These are phyloP conservation scores for Exserohilum turcica DNA, from an alignment of 2,329 filamentous ascomycete genomes.

Conservation along the genomic window DNA sequence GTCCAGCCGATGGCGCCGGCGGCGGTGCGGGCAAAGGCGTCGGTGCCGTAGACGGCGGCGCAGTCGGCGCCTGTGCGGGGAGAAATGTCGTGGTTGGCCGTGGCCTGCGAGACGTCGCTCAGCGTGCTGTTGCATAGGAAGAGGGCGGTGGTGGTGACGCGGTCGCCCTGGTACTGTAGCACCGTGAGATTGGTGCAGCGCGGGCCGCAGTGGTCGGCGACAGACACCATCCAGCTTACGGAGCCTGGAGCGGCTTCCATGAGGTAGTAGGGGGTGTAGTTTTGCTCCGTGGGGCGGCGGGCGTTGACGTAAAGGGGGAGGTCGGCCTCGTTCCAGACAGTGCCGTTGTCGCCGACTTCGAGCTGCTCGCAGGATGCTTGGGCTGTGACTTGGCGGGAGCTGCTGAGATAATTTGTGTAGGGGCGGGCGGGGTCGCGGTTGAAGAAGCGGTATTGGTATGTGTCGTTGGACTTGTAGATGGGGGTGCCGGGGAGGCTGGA, in stretches of 20 bases:
- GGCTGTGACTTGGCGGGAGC: constrained; percentile 28
- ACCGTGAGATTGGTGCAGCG: constrained; percentile 46
- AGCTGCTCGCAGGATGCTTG: constrained; percentile 31
- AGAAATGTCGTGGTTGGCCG: constrained; percentile 28
- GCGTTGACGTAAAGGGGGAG: constrained; percentile 21
- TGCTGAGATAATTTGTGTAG: constrained; percentile 37
- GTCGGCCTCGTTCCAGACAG: neutral
- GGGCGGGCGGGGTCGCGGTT: constrained; percentile 39
- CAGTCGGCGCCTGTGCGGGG: constrained; percentile 19
- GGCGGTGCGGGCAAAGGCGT: constrained; percentile 37
- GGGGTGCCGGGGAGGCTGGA: constrained; percentile 31
- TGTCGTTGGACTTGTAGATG: constrained; percentile 28
- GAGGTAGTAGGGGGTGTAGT: constrained; percentile 23
- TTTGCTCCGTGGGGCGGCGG: constrained; percentile 11
- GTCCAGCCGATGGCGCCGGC: constrained; percentile 43
- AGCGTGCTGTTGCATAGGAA: constrained; percentile 41
- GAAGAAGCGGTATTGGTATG: constrained; percentile 40
- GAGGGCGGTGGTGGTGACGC: constrained; percentile 18
- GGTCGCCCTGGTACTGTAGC: constrained; percentile 24
- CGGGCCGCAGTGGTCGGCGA: constrained; percentile 26
- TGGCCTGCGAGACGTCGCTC: constrained; percentile 7
- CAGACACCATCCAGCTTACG: constrained; percentile 34
- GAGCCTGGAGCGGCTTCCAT: constrained; percentile 24
- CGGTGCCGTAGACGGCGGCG: constrained; percentile 30
- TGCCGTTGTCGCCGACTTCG: constrained; percentile 13